phyloP scores from a whole-genome alignment of 306 rosid species.

The Gleditsia sinensis region DNA sequence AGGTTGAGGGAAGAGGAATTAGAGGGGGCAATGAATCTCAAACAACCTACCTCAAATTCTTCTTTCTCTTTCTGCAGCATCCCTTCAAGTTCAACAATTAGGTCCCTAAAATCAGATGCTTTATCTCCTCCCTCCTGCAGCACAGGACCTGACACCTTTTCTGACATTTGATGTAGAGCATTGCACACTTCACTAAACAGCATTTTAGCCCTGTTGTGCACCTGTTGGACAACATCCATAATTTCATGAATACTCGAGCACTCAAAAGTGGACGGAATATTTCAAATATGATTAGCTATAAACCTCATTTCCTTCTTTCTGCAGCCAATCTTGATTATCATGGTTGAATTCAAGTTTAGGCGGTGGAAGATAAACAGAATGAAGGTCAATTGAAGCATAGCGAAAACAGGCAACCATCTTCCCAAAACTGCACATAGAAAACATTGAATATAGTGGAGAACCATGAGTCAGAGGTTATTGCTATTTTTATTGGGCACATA shows the following conservation, averaged over 20 bases:
- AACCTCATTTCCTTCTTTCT: slow-evolving; percentile 78
- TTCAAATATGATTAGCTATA: slow-evolving; percentile 37
- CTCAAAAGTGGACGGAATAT: slow-evolving; percentile 27
- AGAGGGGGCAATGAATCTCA: slow-evolving; percentile 10
- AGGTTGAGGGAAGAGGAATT: background rate
- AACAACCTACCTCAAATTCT: slow-evolving; percentile 63
- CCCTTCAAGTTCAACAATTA: slow-evolving; percentile 55
- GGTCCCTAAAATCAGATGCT: slow-evolving; percentile 45
- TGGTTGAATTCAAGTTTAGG: slow-evolving; percentile 69
- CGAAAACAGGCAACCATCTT: slow-evolving; percentile 90
- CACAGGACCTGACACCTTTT: slow-evolving; percentile 41
- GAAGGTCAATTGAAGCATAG: slow-evolving; percentile 73
- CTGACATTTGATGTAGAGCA: slow-evolving; percentile 53
- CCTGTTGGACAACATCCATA: slow-evolving; percentile 53
- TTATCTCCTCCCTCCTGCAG: slow-evolving; percentile 48
- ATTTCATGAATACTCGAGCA: slow-evolving; percentile 39
- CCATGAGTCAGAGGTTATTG: background rate
- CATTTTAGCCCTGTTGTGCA: slow-evolving; percentile 47
- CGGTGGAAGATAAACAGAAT: slow-evolving; percentile 86
- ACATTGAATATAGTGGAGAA: slow-evolving; percentile 13
- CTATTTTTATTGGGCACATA: background rate
- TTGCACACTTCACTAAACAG: slow-evolving; percentile 60
- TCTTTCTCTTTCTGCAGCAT: slow-evolving; percentile 63
- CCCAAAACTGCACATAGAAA: slow-evolving; percentile 64
- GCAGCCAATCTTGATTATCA: slow-evolving; percentile 70